Base-by-base conservation (phyloP, 192 early-diverging fungal genomes). In the Coemansia sp. region DNA sequence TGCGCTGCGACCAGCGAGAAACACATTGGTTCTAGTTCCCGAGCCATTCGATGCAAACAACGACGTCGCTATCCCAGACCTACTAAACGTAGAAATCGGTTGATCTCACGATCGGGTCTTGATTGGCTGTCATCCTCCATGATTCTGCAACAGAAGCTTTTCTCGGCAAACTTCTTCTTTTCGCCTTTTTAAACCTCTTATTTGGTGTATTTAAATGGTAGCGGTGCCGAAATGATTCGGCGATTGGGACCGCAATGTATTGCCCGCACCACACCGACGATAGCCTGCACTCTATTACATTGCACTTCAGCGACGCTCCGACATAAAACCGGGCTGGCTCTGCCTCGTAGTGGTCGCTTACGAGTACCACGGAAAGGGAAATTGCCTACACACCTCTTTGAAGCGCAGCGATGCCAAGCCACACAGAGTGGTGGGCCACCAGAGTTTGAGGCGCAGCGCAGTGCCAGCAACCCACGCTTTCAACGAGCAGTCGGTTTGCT, bases 21-120 rank as follows among this genome's bases (percentile, higher is more conserved):
- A 38, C 20, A 70, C 66, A n/a, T 53, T 82, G 39, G 48, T 82
- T 6, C 36, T 82, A 6, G 73, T 82, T 36, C 70, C 73, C 6
- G 79, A 76, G 61, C 79, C 79, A 13, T 82, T 73, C 39, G 73
- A 82, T 25, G 70, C 70, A 11, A 82, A 82, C 70, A 82, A 73
- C 61, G 23, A 48, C 1, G 55, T 82, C 47, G 47, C 18, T 8
- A 47, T 76, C 9, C 79, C 79, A 14, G 42, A 43, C 11, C 11
- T 56, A 0, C 53, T 79, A 9, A 60, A 53, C 4, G 43, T 62
- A 9, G 21, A 42, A 5, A 59, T 70, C 26, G 62, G 59, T 34
- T 64, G 57, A 73, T 66, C 38, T 20, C 45, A 39, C 60, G 28
- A 55, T 55, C 52, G 26, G 52, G 52, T 14, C 16, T 28, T 7